Evolutionary conservation across 106 monocot species (phyloP).

Genomic region (Dendrobium catenatum): DNA sequence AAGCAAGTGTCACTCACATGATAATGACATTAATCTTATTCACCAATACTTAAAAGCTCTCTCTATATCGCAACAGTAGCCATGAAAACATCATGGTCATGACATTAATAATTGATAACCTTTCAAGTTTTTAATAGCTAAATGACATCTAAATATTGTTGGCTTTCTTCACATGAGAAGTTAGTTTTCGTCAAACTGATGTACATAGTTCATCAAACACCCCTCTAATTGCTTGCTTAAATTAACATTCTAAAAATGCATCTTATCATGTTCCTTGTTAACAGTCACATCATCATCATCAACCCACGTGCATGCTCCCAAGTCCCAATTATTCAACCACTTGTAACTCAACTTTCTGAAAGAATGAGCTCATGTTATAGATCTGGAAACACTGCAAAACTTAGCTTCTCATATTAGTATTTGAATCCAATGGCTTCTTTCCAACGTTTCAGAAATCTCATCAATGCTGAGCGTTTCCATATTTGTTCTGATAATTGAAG

Average conservation of each 20-base stretch:
- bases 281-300: background rate
- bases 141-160: background rate
- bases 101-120: background rate
- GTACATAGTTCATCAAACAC: background rate
- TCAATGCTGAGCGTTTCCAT: background rate
- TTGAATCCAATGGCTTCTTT: background rate
- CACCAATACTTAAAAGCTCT: background rate
- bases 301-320: constrained; percentile 8
- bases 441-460: background rate
- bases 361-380: background rate
- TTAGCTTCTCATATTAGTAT: background rate
- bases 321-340: background rate
- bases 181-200: background rate
- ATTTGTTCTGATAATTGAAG: background rate
- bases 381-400: constrained; percentile 3
- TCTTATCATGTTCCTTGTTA: background rate
- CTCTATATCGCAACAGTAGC: background rate
- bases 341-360: background rate
- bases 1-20: background rate
- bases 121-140: background rate
- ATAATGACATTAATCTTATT: background rate
- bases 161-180: background rate
- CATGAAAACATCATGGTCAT: no score
- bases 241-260: background rate
- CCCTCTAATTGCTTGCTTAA: background rate